Percentiles rank a stretch among this genome's conserved stretches.
Evolutionary conservation across 352 stramenopile species (phyloP).

Genomic region (Globisporangium carolinianum): DNA sequence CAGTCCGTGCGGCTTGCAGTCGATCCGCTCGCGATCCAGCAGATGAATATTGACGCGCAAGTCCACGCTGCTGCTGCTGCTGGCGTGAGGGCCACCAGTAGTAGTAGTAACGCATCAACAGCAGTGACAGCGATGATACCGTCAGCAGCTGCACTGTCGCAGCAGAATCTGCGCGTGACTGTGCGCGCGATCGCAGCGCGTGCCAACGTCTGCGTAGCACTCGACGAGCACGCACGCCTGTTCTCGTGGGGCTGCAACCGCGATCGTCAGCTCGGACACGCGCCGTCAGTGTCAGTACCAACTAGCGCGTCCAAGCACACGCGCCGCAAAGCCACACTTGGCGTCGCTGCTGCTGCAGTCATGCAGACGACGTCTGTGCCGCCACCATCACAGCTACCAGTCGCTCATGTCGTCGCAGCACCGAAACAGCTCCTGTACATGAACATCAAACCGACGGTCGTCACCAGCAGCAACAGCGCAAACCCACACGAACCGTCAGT

Average conservation of each 20-base stretch:
- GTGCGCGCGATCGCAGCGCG: constrained; percentile 27
- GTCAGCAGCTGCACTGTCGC: not conserved
- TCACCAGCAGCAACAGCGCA: constrained; percentile 4
- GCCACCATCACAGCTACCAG: too few species aligned
- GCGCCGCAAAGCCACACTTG: too few species aligned
- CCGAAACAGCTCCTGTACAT: constrained; percentile 41
- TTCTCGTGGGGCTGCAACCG: constrained; percentile 49
- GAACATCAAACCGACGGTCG: constrained; percentile 15
- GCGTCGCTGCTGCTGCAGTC: too few species aligned
- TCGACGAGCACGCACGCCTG: constrained; percentile 43
- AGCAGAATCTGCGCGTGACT: constrained; percentile 25
- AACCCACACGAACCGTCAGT: not conserved
- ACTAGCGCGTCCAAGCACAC: too few species aligned
- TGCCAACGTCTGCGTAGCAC: constrained; percentile 22
- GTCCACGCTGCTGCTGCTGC: constrained; percentile 6
- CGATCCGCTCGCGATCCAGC: constrained; percentile 18
- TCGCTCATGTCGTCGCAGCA: not conserved
- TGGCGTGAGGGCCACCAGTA: too few species aligned
- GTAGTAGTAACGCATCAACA: too few species aligned
- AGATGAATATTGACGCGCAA: constrained; percentile 23
- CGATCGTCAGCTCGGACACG: constrained; percentile 25
- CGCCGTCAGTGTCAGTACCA: too few species aligned
- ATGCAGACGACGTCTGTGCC: too few species aligned
- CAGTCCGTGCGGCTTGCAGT: constrained; percentile 17
- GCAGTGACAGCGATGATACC: too few species aligned